Evolutionary conservation across 352 stramenopile genomes (phyloP), one percentile per base, ranked within the genome.

Genomic region (Phytophthora ramorum): DNA sequence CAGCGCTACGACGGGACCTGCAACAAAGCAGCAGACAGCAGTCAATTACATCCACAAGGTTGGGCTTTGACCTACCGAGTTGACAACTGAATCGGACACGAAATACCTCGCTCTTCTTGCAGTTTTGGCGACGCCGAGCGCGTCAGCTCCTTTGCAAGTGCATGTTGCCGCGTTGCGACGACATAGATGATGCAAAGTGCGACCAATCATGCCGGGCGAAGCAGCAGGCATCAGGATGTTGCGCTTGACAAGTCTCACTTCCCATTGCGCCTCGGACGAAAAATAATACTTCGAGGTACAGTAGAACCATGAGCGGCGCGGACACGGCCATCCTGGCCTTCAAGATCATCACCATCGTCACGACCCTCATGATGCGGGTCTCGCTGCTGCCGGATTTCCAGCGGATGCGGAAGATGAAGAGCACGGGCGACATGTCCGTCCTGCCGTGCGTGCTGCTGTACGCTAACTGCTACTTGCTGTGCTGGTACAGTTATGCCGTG

Each of bases 401-500:
- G 64, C 44, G 63, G 14, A 70, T 77, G 59, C 54, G 69, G 7
- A 77, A 77, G 60, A 63, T 54, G 30, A 71, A 69, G 16, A 67
- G 57, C 30, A 77, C 72, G n/a, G 68, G 65, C 30, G 59, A 72
- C 43, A 69, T 76, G 58, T 71, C 62, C 22, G 57, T 77, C 1
- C 26, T 79, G 19, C 69, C 63, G 7, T 64, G 71, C 34, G 63
- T 71, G 26, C 16, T 73, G 28, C 53, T 79, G 13, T 79, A 69
- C 37, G 45, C 65, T 32, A 73, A 71, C 35, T 75, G 71, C 66
- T 73, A 71, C 32, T 38, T 72, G 30, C 14, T 78, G 40, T 63
- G 60, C 28, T 73, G 76, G 35, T 88, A 88, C 53, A 73, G 71
- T 17, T 83, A 79, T 63, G 58, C 69, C 37, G 75, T 77, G 8